These are phyloP conservation scores for Haplographium delicatum DNA, from an alignment of 495 filamentous ascomycete species.

Conservation along the genomic window DNA sequence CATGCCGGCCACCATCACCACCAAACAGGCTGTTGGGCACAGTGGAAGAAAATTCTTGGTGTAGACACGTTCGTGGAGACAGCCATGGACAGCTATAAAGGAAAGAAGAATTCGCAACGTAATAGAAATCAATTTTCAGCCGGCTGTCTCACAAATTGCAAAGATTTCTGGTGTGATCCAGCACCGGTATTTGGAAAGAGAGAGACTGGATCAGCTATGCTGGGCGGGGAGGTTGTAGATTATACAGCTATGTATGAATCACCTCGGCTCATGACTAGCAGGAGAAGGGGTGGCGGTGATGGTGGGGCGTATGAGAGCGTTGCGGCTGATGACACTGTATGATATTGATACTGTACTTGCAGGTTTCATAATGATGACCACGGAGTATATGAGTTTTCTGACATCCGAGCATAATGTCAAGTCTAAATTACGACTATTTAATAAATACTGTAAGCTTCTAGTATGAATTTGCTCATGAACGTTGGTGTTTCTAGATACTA, in stretches of 20 bases:
- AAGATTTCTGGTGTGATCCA: conserved; percentile 93
- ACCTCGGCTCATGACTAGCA: conserved; percentile 58
- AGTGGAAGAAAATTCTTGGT: conserved; percentile 80
- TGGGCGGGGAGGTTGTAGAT: conserved; percentile 75
- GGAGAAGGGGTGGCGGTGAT: conserved; percentile 23
- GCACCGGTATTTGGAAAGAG: conserved; percentile 73
- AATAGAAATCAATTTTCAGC: conserved; percentile 76
- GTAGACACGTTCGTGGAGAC: conserved; percentile 88
- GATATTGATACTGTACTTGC: no score
- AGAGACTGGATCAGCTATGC: conserved; percentile 64
- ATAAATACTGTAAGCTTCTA: no score
- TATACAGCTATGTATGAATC: conserved; percentile 88
- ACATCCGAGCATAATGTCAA: no score
- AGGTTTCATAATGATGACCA: no score
- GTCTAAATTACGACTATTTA: no score
- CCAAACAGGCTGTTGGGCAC: conserved; percentile 59
- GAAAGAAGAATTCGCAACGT: conserved; percentile 37
- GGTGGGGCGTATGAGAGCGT: conserved; percentile 31
- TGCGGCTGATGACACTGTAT: conserved; percentile 30
- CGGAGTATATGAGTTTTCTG: no score
- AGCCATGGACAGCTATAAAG: conserved; percentile 58
- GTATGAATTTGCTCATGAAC: no score
- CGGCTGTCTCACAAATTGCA: conserved; percentile 80
- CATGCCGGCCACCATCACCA: conserved; percentile 45
- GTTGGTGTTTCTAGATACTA: no score